Base-by-base conservation (phyloP, 257 asterid species). In the Perilla frutescens region DNA sequence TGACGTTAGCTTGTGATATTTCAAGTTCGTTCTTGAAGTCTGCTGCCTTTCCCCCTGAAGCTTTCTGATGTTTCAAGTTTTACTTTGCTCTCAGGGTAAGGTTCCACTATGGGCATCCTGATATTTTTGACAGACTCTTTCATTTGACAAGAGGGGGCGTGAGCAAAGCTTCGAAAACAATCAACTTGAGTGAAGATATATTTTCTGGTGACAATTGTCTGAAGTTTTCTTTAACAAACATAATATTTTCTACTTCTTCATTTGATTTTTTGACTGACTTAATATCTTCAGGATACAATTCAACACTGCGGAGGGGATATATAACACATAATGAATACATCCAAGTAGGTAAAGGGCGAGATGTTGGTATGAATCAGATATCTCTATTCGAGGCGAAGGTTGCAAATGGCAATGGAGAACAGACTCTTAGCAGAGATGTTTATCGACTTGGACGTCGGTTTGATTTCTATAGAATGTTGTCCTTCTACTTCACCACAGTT, bases 401-500 rank as follows among this genome's bases (percentile, higher is more conserved):
- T 44, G 78, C 78, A 56, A 74, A 74, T 74, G 78, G 78, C 3
- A 74, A 74, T 1, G 78, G 78, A 66, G 78, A 74, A 73, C 78
- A 74, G 67, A 74, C 78, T 45, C 78, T 74, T 74, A 74, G 78
- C 49, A 58, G 78, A 32, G 78, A 74, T 12, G 78, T 74, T 31
- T 66, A 74, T 58, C 61, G 78, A 45, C 78, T 74, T 55, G 78
- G 78, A 74, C 78, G 78, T 6, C 72, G 63, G 14, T 74, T 74
- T 57, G 78, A 65, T 66, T 65, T 74, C 78, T 74, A 55, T 45
- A 74, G 78, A 74, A 74, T 74, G 78, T 3, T 74, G 39, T 74
- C 78, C 53, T 74, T 74, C 73, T 74, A 74, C 78, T 74, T 74
- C 73, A 74, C 78, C 78, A 74, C 78, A n/a, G 78, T 74, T 8